Percentiles rank a stretch among this genome's conserved stretches.
Evolutionary conservation across 2,329 filamentous ascomycete genomes (phyloP).

Genomic region (Aspergillus ruber): DNA sequence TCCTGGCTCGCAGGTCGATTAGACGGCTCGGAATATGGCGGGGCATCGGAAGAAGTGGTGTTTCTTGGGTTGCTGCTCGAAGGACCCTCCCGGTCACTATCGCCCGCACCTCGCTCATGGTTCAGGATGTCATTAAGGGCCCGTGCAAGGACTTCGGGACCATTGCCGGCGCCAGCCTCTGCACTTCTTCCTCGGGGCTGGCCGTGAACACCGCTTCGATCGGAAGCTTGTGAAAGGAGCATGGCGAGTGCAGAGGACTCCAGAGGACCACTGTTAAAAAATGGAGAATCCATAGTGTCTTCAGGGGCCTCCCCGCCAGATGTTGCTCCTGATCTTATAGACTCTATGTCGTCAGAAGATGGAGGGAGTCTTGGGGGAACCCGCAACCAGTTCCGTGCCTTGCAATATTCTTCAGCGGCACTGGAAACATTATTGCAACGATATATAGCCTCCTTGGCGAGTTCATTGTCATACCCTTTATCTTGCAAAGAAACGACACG

Average conservation of each 20-base stretch:
- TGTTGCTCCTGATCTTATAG: conserved; percentile 19
- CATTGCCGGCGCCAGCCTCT: conserved; percentile 26
- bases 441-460: conserved; percentile 74
- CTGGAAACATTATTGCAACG: conserved; percentile 63
- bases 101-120: conserved; percentile 21
- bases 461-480: conserved; percentile 50
- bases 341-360: conserved; percentile 51
- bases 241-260: conserved; percentile 28
- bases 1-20: conserved; percentile 14
- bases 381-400: conserved; percentile 52
- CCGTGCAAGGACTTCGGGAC: conserved; percentile 35
- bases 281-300: conserved; percentile 21
- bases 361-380: conserved; percentile 62
- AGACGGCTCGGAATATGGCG: conserved; percentile 14
- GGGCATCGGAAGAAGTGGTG: conserved; percentile 6
- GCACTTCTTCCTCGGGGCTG: conserved; percentile 16
- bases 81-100: conserved; percentile 18
- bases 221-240: conserved; percentile 27
- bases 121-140: conserved; percentile 38
- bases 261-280: conserved; percentile 19
- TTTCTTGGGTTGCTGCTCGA: conserved; percentile 13
- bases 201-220: conserved; percentile 15
- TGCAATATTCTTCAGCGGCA: conserved; percentile 68
- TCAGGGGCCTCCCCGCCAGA: conserved; percentile 26
- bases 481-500: conserved; percentile 40